Evolutionary conservation across 163 green algal species (phyloP), one percentile per base, ranked within the genome.

Genomic region (Trebouxia gelatinosa): DNA sequence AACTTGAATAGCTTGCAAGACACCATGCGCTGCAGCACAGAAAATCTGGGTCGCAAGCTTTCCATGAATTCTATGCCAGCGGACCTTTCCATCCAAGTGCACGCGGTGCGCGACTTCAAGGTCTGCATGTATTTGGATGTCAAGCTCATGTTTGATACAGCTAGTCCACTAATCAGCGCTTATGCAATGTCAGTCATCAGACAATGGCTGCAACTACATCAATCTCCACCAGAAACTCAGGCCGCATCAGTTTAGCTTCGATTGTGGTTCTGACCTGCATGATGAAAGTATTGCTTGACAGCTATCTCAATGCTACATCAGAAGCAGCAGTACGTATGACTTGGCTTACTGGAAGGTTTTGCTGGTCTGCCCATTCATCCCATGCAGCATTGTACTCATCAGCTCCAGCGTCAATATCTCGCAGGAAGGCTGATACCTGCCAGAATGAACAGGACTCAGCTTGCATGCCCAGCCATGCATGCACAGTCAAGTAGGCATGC

Each of bases 181-280:
- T 54, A 23, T 54, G 43, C 43, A 54, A 54, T 54, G 43, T 23
- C 43, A 54, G 43, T 66, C 57, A 66, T 26, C 3, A 35, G 3
- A 1, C 11, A 19, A 29, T 35, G 28, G 57, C 66, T 37, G 68
- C 68, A 76, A 76, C 19, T 6, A 59, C 16, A 26, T 76, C 68
- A 28, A 76, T 61, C 17, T 76, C 68, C 31, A 76, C 68, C 31
- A 76, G 43, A 13, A 76, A 61, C 0, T 76, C 39, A 34, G 68
- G 40, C 13, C 40, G 39, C 68, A 76, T 76, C 39, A 76, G 68
- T 28, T 76, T 76, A 19, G 68, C 68, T 32, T 76, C 68, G 31
- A 76, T 76, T 23, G 68, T 76, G 16, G 68, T 76, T 62, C 68
- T 76, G 40, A 76, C 68, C 68, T 76, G 43, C 17, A 62, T 29